Evolutionary conservation across 2,329 filamentous ascomycete species (phyloP).

Genomic region (Davidsoniella neocaledoniae): DNA sequence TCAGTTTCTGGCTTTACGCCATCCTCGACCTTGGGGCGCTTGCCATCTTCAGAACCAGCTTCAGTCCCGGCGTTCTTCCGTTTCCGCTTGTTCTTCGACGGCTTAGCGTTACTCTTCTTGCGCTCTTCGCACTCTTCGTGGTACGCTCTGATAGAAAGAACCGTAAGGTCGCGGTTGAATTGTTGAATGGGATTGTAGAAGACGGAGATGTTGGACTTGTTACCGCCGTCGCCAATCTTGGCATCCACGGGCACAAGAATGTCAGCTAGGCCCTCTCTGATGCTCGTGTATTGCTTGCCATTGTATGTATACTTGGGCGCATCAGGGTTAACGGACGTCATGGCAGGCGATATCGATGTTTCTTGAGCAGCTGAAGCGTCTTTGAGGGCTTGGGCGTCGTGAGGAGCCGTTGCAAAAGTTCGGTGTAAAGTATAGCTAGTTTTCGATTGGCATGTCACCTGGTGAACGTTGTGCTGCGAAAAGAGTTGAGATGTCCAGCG

Average conservation of each 20-base stretch:
- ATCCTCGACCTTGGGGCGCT: slow-evolving; percentile 16
- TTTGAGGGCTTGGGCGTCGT: no score
- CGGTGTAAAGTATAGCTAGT: no score
- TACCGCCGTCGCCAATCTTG: slow-evolving; percentile 35
- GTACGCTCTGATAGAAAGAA: slow-evolving; percentile 80
- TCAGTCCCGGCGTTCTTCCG: slow-evolving; percentile 23
- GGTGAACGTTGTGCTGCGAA: background rate
- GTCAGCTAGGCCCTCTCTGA: slow-evolving; percentile 39
- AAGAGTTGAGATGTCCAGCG: background rate
- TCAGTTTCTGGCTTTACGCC: background rate
- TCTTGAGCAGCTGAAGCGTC: background rate
- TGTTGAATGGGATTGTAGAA: slow-evolving; percentile 99
- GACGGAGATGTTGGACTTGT: slow-evolving; percentile 48
- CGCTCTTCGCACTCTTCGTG: slow-evolving; percentile 46
- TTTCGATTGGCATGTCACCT: no score
- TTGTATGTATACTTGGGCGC: slow-evolving; percentile 16
- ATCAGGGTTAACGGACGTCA: slow-evolving; percentile 7
- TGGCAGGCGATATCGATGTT: background rate
- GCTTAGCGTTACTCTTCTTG: slow-evolving; percentile 21
- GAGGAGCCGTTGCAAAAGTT: no score
- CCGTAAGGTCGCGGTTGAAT: slow-evolving; percentile 91
- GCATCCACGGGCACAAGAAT: slow-evolving; percentile 35
- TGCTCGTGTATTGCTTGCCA: slow-evolving; percentile 32
- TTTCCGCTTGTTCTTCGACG: slow-evolving; percentile 23
- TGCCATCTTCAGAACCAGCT: slow-evolving; percentile 17